phyloP scores from a whole-genome alignment of 2,329 filamentous ascomycete genomes.

The Colletotrichum godetiae region DNA sequence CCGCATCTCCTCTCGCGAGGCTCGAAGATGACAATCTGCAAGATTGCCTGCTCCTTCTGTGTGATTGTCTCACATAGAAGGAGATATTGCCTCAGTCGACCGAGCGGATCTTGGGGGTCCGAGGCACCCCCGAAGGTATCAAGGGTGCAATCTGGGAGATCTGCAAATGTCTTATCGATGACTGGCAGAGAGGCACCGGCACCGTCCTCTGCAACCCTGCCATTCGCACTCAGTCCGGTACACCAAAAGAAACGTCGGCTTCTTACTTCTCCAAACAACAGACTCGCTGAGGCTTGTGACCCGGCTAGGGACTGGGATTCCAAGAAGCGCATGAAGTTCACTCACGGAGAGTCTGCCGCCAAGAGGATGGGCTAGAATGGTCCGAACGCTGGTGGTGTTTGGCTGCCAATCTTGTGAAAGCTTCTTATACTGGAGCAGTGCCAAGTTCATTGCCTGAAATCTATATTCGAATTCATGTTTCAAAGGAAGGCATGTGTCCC shows the following conservation, averaged over 20 bases:
- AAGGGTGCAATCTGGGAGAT: constrained; percentile 99
- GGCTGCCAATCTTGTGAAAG: no score
- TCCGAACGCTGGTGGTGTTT: no score
- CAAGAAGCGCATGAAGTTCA: not conserved
- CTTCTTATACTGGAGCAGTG: no score
- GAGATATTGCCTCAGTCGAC: constrained; percentile 99
- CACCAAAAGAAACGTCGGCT: constrained; percentile 47
- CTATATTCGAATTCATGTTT: no score
- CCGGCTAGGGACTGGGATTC: no score
- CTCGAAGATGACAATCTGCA: no score
- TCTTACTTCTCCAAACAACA: no score
- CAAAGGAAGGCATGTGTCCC: no score
- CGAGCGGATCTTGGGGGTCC: constrained; percentile 96
- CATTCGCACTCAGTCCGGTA: constrained; percentile 78
- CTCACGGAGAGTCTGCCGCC: not conserved
- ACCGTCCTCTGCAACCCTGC: constrained; percentile 98
- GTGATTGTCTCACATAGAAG: constrained; percentile 80
- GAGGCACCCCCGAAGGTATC: constrained; percentile 93
- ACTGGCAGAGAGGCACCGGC: constrained; percentile 96
- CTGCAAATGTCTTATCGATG: constrained; percentile 96
- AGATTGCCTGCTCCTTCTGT: no score
- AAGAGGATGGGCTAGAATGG: not conserved
- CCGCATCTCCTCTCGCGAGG: no score
- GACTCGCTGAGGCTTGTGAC: no score
- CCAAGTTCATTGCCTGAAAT: no score